Conservation (phyloP, 2,329 filamentous ascomycete genomes). For the Raffaelea arxii region DNA sequence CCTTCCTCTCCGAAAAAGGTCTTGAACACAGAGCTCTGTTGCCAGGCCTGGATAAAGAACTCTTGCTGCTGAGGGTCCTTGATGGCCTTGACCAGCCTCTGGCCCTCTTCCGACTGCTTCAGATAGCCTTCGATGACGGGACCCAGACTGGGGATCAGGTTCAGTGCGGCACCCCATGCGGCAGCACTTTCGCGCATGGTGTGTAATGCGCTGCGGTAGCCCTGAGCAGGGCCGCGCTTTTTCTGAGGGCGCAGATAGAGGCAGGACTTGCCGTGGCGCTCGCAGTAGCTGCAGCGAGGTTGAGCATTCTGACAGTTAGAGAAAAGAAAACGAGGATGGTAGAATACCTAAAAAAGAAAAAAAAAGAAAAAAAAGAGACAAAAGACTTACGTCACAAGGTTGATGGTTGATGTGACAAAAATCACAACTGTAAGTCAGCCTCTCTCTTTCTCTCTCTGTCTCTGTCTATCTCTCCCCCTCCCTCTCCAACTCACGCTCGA, state of each 20-base stretch:
- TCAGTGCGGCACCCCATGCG: constrained; percentile 26
- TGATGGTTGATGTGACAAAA: constrained; percentile 38
- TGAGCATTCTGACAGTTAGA: constrained; percentile 22
- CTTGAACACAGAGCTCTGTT: constrained; percentile 24
- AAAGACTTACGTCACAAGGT: constrained; percentile 28
- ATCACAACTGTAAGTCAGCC: constrained; percentile 26
- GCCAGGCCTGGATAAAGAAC: constrained; percentile 24
- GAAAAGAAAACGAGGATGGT: neutral
- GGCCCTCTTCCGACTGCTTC: constrained; percentile 18
- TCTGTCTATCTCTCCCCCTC: no score
- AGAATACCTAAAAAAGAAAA: neutral
- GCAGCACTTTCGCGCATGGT: constrained; percentile 28
- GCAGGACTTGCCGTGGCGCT: constrained; percentile 27
- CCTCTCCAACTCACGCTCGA: constrained; percentile 21
- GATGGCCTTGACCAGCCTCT: constrained; percentile 20
- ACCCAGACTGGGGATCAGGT: constrained; percentile 24
- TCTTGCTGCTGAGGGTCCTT: constrained; percentile 26
- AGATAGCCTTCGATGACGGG: constrained; percentile 26
- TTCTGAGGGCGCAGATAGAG: constrained; percentile 28
- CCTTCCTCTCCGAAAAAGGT: constrained; percentile 19
- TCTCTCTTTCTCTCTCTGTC: no score
- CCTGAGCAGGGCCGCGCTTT: constrained; percentile 27
- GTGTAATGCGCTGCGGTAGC: constrained; percentile 27
- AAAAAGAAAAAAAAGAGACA: neutral
- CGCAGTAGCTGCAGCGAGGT: constrained; percentile 36